A percentile compares a stretch with the other conserved stretches of the same genome.
phyloP scores from a whole-genome alignment of 169 alveolate genomes.

The Plasmodium adleri region DNA sequence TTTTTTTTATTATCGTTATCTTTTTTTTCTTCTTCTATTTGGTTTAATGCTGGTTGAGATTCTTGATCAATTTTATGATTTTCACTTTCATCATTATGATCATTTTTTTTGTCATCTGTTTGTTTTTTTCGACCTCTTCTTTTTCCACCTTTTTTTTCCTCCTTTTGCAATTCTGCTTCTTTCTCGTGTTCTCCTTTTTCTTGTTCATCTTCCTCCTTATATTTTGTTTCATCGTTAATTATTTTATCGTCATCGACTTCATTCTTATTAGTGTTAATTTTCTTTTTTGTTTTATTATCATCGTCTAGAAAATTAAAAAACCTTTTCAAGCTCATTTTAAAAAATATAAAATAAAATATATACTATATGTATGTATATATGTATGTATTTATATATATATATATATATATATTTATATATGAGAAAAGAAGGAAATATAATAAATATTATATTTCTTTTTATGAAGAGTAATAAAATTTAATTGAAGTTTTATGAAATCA shows the following conservation, averaged over 20 bases:
- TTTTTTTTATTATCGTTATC: background rate
- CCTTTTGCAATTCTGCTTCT: background rate
- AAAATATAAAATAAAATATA: background rate
- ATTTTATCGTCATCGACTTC: slow-evolving; percentile 4
- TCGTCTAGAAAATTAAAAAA: slow-evolving; percentile 23
- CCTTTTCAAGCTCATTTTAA: slow-evolving; percentile 53
- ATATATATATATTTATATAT: background rate
- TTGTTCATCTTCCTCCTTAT: background rate
- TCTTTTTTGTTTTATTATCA: slow-evolving; percentile 16
- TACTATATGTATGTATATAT: background rate
- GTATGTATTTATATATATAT: background rate
- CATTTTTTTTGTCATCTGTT: background rate
- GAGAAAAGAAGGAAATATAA: background rate
- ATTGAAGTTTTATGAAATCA: too few relatives aligned
- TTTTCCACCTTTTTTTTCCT: background rate
- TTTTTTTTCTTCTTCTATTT: background rate
- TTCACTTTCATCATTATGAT: background rate
- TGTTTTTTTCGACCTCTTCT: background rate
- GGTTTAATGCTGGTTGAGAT: too few relatives aligned
- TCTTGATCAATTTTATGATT: background rate
- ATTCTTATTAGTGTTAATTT: slow-evolving; percentile 2
- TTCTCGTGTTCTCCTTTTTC: background rate
- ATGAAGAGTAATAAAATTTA: too few relatives aligned
- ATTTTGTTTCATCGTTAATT: background rate
- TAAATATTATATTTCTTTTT: background rate